A percentile compares a stretch with the other conserved stretches of the same genome.
Conservation (phyloP, 495 filamentous ascomycete genomes). For the Aspergillus cristatus region DNA sequence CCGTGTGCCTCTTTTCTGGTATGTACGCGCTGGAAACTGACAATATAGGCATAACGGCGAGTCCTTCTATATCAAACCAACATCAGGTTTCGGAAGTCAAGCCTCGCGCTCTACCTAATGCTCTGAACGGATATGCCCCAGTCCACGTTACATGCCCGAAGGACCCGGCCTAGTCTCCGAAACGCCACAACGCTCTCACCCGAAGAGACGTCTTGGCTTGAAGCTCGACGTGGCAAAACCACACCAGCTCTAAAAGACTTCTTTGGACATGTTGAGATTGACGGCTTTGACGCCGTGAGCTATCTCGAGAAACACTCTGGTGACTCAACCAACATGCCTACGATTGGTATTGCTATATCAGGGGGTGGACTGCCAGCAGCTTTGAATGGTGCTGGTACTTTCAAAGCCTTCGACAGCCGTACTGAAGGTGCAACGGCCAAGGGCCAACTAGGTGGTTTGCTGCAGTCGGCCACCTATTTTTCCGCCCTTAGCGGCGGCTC, state of each 20-base stretch:
- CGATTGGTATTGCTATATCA: slow-evolving; percentile 42
- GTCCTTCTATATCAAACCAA: too few relatives aligned
- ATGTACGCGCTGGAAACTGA: too few relatives aligned
- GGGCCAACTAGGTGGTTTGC: slow-evolving; percentile 66
- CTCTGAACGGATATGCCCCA: slow-evolving; percentile 27
- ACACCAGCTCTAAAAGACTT: slow-evolving; percentile 53
- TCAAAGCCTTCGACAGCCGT: slow-evolving; percentile 68
- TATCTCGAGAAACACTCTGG: slow-evolving; percentile 50
- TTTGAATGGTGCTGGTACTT: slow-evolving; percentile 66
- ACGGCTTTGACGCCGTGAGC: slow-evolving; percentile 56
- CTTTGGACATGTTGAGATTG: slow-evolving; percentile 55
- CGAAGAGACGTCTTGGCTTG: slow-evolving; percentile 56
- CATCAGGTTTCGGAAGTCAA: too few relatives aligned
- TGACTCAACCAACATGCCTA: slow-evolving; percentile 38
- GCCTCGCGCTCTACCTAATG: too few relatives aligned
- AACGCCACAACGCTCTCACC: slow-evolving; percentile 46
- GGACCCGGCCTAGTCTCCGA: slow-evolving; percentile 32
- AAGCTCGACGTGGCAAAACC: slow-evolving; percentile 34
- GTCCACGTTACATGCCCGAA: slow-evolving; percentile 17
- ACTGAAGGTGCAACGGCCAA: slow-evolving; percentile 48
- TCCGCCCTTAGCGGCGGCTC: slow-evolving; percentile 69
- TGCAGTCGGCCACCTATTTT: slow-evolving; percentile 71
- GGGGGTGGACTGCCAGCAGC: slow-evolving; percentile 66
- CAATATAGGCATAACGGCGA: too few relatives aligned
- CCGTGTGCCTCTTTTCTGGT: too few relatives aligned